These are phyloP conservation scores for Paraglomus occultum DNA, from an alignment of 192 early-diverging fungal genomes.

Conservation along the genomic window DNA sequence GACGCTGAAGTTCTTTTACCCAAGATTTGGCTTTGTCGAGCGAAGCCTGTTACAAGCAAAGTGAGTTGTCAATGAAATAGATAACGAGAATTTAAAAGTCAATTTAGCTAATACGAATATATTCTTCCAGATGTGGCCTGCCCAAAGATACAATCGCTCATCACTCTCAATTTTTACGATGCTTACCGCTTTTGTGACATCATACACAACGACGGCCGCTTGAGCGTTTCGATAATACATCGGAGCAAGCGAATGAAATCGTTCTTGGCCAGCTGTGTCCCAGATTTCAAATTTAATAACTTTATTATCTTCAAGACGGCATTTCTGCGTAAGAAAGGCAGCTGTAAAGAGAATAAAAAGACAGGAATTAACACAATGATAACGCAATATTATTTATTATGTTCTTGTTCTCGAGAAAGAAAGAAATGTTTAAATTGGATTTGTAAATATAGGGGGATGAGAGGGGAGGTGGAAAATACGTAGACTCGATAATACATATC, in stretches of 20 bases:
- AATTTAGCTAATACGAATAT: slow-evolving; percentile 26
- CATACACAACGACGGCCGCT: slow-evolving; percentile 95
- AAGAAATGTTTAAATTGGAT: too few relatives aligned
- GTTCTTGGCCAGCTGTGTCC: slow-evolving; percentile 97
- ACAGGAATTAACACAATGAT: slow-evolving; percentile 12
- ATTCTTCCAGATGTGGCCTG: too few relatives aligned
- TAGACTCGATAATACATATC: slow-evolving; percentile 5
- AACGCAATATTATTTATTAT: not conserved
- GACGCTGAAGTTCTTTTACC: slow-evolving; percentile 95
- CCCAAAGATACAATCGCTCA: slow-evolving; percentile 26
- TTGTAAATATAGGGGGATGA: too few relatives aligned
- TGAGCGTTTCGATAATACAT: slow-evolving; percentile 99
- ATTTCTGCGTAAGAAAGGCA: slow-evolving; percentile 91
- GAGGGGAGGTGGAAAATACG: not conserved
- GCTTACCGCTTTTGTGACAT: slow-evolving; percentile 79
- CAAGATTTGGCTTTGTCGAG: slow-evolving; percentile 92
- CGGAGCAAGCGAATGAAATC: slow-evolving; percentile 94
- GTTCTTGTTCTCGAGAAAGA: not conserved
- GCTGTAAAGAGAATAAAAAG: slow-evolving; percentile 40
- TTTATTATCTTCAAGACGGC: slow-evolving; percentile 75
- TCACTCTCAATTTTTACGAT: too few relatives aligned
- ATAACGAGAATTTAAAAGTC: not conserved
- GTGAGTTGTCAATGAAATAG: not conserved
- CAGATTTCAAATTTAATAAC: slow-evolving; percentile 83
- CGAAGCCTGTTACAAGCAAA: slow-evolving; percentile 56